These are phyloP conservation scores for Canavalia ensiformis DNA, from an alignment of 306 rosid species.

Conservation along the genomic window DNA sequence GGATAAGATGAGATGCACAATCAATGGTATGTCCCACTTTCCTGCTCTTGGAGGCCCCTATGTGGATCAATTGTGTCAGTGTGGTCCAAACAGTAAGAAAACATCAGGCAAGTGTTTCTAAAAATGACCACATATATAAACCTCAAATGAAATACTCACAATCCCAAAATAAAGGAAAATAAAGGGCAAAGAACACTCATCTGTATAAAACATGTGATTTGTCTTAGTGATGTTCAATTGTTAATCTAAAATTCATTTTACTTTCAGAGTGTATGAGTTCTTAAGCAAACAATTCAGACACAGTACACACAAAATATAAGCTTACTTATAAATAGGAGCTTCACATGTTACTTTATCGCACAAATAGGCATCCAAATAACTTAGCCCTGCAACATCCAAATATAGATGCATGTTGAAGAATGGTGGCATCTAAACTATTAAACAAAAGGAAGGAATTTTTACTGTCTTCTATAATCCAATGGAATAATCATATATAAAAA, in stretches of 20 bases:
- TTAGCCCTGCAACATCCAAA: slow-evolving; percentile 81
- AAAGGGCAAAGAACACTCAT: slow-evolving; percentile 28
- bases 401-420: slow-evolving; percentile 75
- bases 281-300: slow-evolving; percentile 46
- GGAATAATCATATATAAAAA: slow-evolving; percentile 35
- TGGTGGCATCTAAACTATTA: slow-evolving; percentile 57
- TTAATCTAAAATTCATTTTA: background rate
- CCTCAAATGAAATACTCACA: background rate
- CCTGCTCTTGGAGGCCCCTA: slow-evolving; percentile 8
- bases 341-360: slow-evolving; percentile 71
- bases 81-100: background rate
- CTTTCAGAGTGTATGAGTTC: background rate
- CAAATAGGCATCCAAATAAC: slow-evolving; percentile 64
- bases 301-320: slow-evolving; percentile 55
- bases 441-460: slow-evolving; percentile 44
- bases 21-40: background rate
- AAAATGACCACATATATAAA: background rate
- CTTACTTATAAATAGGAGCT: slow-evolving; percentile 75
- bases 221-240: slow-evolving; percentile 13
- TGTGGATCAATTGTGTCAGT: background rate
- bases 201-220: slow-evolving; percentile 6
- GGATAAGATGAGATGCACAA: slow-evolving; percentile 7
- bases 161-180: background rate
- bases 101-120: background rate
- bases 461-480: slow-evolving; percentile 37